Conservation (phyloP, 371 early-diverging fungal species). For the Mucor saturninus region DNA sequence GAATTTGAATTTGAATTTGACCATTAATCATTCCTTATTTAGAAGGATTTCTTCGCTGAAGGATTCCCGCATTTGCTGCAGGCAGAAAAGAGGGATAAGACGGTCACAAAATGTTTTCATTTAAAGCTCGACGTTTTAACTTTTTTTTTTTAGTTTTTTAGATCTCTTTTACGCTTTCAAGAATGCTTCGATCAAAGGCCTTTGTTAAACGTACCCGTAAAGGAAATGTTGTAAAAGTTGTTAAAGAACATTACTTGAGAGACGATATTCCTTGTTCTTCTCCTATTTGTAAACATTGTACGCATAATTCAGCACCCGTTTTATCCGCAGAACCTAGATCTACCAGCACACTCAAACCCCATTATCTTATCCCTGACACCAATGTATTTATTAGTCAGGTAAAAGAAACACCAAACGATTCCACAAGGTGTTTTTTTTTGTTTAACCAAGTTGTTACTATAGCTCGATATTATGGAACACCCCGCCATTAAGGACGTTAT, state of each 20-base stretch:
- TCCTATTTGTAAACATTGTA: slow-evolving; percentile 63
- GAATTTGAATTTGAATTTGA: too few species aligned
- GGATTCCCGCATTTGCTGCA: too few species aligned
- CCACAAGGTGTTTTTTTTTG: neutral
- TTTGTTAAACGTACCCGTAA: slow-evolving; percentile 82
- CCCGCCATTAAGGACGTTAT: slow-evolving; percentile 86
- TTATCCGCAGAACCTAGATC: slow-evolving; percentile 52
- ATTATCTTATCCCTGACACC: slow-evolving; percentile 93
- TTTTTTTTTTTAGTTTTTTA: too few species aligned
- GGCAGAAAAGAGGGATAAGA: too few species aligned
- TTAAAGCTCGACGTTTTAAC: too few species aligned
- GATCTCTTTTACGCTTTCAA: neutral
- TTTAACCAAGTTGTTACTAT: neutral
- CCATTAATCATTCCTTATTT: too few species aligned
- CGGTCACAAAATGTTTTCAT: too few species aligned
- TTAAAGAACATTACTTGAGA: slow-evolving; percentile 94
- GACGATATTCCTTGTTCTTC: slow-evolving; percentile 93
- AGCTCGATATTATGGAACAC: slow-evolving; percentile 95
- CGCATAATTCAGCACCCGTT: slow-evolving; percentile 43
- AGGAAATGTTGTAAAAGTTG: slow-evolving; percentile 92
- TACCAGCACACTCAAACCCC: slow-evolving; percentile 58
- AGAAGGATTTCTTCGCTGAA: too few species aligned
- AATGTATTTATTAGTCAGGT: slow-evolving; percentile 95
- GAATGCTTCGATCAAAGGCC: slow-evolving; percentile 66
- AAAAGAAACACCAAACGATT: neutral